Evolutionary conservation across 805 yeast species (phyloP), one percentile per base, ranked within the genome.

Genomic region (Cyberlindnera veronae): DNA sequence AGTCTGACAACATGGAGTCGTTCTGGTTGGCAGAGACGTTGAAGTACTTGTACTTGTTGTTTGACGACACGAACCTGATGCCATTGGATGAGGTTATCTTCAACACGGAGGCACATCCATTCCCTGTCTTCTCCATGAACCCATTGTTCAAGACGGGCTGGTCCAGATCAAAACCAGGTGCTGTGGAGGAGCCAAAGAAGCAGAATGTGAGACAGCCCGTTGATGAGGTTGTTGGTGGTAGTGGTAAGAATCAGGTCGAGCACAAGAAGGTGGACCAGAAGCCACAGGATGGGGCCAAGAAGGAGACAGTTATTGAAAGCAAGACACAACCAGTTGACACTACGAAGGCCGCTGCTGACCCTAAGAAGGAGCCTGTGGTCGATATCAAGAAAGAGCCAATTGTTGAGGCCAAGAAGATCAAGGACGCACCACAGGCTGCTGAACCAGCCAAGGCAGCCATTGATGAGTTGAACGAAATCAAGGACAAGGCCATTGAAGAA

Each of bases 21-120:
- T 88, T 87, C 69, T 90, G 97, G 97, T 70, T 86, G 36, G 90
- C 96, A 2, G 96, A 90, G 61, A 90, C 97, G 4, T 72, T 90
- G 58, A 90, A 90, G 62, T 90, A 89, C 62, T 68, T 89, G 29
- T 86, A 86, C 55, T 63, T 87, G 41, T 66, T 88, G 47, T 88
- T 88, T 63, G 93, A 85, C 49, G 79, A 78, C 51, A 70, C 71
- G 14, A 68, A 74, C 46, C 71, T 77, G 40, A 63, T 84, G 48
- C 88, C 90, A 22, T 66, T 89, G 50, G 76, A 76, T 34, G 64
- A 79, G 42, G 74, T 80, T 39, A 88, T 90, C 6, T 87, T 86
- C 69, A 90, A 87, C 64, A 88, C 96, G 2, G 96, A 89, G 58
- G 97, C 95, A 0, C 97, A 89, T 60, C 93, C 95, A 27, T 77